phyloP scores from a whole-genome alignment of 495 filamentous ascomycete species.

The Annulohypoxylon nitens region DNA sequence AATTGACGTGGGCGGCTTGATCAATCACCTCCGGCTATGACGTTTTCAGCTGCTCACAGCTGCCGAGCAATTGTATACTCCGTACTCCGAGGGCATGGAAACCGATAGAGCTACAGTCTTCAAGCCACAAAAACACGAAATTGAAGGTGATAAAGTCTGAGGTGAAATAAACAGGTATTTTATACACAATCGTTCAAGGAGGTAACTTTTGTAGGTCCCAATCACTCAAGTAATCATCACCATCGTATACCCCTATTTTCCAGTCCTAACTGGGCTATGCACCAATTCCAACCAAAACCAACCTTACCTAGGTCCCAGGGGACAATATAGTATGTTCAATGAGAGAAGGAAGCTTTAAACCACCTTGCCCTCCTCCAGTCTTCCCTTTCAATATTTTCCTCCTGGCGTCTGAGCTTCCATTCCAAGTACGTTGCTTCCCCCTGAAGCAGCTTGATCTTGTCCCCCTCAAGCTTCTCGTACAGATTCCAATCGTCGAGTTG shows the following conservation, averaged over 20 bases:
- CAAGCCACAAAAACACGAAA: background rate
- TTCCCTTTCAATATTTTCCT: slow-evolving; percentile 46
- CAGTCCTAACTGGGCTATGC: too few species aligned
- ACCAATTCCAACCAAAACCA: background rate
- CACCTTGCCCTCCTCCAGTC: slow-evolving; percentile 46
- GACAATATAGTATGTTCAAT: background rate
- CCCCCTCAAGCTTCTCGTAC: slow-evolving; percentile 56
- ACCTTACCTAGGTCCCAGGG: background rate
- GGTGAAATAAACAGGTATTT: background rate
- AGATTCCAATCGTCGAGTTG: slow-evolving; percentile 63
- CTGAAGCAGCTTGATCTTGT: slow-evolving; percentile 47
- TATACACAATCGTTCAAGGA: background rate
- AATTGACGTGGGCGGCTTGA: background rate
- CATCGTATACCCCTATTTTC: background rate
- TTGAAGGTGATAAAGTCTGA: background rate
- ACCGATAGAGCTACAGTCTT: background rate
- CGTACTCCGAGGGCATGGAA: background rate
- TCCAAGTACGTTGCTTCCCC: slow-evolving; percentile 48
- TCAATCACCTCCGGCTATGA: background rate
- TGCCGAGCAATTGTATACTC: background rate
- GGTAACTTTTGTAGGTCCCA: background rate
- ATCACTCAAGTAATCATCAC: background rate
- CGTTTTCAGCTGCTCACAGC: background rate
- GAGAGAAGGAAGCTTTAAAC: slow-evolving; percentile 44
- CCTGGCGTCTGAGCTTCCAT: slow-evolving; percentile 48